Percentiles rank a stretch among this genome's conserved stretches.
These are phyloP conservation scores for Somion occarium DNA, from an alignment of 1,284 basidiomycete genomes.

Conservation along the genomic window DNA sequence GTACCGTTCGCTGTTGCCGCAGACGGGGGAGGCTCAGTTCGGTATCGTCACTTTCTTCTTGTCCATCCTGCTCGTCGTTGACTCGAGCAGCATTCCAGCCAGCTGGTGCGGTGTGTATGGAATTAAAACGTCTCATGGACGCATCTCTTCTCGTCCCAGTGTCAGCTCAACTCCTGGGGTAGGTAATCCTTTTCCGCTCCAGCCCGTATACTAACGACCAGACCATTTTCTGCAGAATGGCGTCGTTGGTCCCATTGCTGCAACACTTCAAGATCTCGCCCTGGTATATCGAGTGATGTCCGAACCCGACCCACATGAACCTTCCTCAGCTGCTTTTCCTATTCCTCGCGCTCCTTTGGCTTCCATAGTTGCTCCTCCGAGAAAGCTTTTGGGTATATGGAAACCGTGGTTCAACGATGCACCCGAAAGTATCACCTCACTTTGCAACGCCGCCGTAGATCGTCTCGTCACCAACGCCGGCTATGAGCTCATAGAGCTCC, in stretches of 20 bases:
- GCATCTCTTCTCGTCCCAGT: background rate
- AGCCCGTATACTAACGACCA: background rate
- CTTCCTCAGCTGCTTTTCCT: background rate
- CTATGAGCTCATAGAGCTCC: slow-evolving; percentile 3
- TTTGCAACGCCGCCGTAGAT: slow-evolving; percentile 1
- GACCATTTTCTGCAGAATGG: slow-evolving; percentile 4
- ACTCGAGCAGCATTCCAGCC: background rate
- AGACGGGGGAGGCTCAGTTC: slow-evolving; percentile 4
- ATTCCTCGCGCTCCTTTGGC: background rate
- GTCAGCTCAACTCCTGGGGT: background rate
- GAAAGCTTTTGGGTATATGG: slow-evolving; percentile 1
- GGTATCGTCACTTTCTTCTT: background rate
- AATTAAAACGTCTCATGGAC: slow-evolving; percentile 5
- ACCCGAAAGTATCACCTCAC: background rate
- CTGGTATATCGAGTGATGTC: slow-evolving; percentile 4
- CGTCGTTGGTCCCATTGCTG: slow-evolving; percentile 4
- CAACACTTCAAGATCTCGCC: background rate
- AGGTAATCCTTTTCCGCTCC: no score
- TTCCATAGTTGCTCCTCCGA: background rate
- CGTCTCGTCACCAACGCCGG: background rate
- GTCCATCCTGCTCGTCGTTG: no score
- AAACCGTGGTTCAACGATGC: slow-evolving; percentile 5
- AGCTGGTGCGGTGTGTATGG: slow-evolving; percentile 6
- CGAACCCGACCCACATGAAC: background rate
- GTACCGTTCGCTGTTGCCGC: slow-evolving; percentile 2